Evolutionary conservation across 1,284 basidiomycete species (phyloP).

Genomic region (Ustilago loliicola): DNA sequence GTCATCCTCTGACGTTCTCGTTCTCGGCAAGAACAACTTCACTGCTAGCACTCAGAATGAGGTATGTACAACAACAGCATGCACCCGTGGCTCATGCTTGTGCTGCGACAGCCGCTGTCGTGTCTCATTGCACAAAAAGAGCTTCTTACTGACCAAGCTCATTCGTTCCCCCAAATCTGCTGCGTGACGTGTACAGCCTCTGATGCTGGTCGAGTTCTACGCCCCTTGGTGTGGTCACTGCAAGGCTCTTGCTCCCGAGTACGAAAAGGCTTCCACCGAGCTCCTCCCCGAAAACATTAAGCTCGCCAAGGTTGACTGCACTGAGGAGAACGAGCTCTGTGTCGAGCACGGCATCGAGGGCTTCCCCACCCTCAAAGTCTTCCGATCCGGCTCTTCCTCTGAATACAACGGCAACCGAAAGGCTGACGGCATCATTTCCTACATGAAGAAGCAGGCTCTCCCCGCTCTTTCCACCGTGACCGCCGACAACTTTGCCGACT

Average conservation of each 20-base stretch:
- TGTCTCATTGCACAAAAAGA: background rate
- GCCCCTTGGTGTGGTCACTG: slow-evolving; percentile 85
- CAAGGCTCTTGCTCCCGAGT: slow-evolving; percentile 80
- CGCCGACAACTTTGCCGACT: slow-evolving; percentile 82
- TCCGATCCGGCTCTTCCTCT: slow-evolving; percentile 83
- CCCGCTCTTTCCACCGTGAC: slow-evolving; percentile 91
- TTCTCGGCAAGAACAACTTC: slow-evolving; percentile 81
- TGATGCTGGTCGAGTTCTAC: slow-evolving; percentile 96
- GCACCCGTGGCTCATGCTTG: background rate
- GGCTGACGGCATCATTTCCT: slow-evolving; percentile 94
- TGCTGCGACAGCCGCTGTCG: background rate
- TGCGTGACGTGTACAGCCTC: slow-evolving; percentile 73
- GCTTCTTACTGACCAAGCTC: background rate
- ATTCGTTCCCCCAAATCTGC: background rate
- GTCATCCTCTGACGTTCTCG: slow-evolving; percentile 82
- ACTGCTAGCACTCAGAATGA: slow-evolving; percentile 77
- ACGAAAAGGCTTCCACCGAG: slow-evolving; percentile 93
- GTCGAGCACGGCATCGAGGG: slow-evolving; percentile 82
- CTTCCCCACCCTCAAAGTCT: slow-evolving; percentile 93
- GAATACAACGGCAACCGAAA: slow-evolving; percentile 88
- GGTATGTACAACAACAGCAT: slow-evolving; percentile 28
- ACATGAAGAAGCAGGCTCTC: slow-evolving; percentile 98
- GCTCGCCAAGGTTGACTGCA: slow-evolving; percentile 81
- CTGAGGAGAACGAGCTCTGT: slow-evolving; percentile 75
- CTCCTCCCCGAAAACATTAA: slow-evolving; percentile 89